Evolutionary conservation across 495 filamentous ascomycete genomes (phyloP).

Genomic region (Coniosporium apollinis): DNA sequence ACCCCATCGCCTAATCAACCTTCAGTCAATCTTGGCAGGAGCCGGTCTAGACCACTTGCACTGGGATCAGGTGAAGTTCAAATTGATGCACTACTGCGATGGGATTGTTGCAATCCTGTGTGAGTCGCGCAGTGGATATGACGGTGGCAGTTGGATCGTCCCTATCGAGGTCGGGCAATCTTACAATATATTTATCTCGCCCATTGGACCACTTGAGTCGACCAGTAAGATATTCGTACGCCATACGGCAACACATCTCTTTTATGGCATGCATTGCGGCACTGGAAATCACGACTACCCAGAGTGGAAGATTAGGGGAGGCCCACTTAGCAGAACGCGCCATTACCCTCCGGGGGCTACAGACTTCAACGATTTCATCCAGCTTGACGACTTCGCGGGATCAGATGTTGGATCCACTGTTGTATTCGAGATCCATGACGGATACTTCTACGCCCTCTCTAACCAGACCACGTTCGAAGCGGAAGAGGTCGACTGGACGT

Average conservation of each 20-base stretch:
- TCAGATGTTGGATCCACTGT: slow-evolving; percentile 49
- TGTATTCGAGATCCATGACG: slow-evolving; percentile 54
- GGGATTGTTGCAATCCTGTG: slow-evolving; percentile 40
- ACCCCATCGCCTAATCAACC: background rate
- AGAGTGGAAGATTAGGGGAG: slow-evolving; percentile 46
- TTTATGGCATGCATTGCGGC: slow-evolving; percentile 46
- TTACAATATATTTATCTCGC: slow-evolving; percentile 23
- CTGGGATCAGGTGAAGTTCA: slow-evolving; percentile 4
- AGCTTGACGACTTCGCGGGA: slow-evolving; percentile 38
- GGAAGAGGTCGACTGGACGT: slow-evolving; percentile 50
- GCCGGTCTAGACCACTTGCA: too few species aligned
- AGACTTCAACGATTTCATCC: too few species aligned
- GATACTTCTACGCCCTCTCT: slow-evolving; percentile 56
- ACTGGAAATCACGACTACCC: slow-evolving; percentile 32
- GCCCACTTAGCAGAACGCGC: slow-evolving; percentile 12
- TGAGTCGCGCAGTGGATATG: slow-evolving; percentile 18
- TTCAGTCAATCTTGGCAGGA: background rate
- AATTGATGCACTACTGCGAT: slow-evolving; percentile 43
- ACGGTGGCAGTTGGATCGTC: slow-evolving; percentile 42
- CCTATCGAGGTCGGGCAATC: slow-evolving; percentile 17
- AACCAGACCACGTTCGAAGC: slow-evolving; percentile 46
- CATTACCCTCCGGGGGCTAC: too few species aligned
- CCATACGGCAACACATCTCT: slow-evolving; percentile 46
- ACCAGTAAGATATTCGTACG: slow-evolving; percentile 48
- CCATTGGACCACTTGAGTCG: slow-evolving; percentile 25